Conservation (phyloP, 2,329 filamentous ascomycete genomes). For the Lomentospora prolificans region DNA sequence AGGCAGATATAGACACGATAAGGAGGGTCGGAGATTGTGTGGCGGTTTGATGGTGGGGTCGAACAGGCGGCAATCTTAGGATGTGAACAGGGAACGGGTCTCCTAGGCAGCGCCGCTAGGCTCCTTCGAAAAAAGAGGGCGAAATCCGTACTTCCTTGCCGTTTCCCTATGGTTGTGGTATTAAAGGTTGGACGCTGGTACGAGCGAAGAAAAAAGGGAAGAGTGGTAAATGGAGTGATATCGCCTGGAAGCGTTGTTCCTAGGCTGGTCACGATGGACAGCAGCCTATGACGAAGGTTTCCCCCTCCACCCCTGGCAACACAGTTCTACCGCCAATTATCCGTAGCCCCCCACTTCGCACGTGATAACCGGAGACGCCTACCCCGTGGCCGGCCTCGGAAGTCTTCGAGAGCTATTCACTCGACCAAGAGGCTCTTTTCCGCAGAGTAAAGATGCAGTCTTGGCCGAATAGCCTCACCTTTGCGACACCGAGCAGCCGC, state of each 20-base stretch:
- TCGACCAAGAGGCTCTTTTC: no score
- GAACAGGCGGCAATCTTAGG: constrained; percentile 4
- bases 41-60: constrained; percentile 7
- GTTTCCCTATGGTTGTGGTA: no score
- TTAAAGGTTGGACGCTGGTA: no score
- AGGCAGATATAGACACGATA: neutral
- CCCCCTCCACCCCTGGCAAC: neutral
- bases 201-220: no score
- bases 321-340: constrained; percentile 4
- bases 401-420: no score
- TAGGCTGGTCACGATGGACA: constrained; percentile 9
- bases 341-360: neutral
- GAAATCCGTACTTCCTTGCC: neutral
- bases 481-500: no score
- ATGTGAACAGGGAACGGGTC: neutral
- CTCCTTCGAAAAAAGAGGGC: neutral
- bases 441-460: no score
- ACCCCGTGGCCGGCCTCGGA: no score
- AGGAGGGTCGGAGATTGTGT: neutral
- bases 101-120: neutral
- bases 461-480: no score
- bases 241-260: neutral
- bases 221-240: neutral
- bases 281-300: constrained; percentile 6
- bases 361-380: neutral